Conservation (phyloP, 176 grass and related monocot genomes). For the Eragrostis curvula region DNA sequence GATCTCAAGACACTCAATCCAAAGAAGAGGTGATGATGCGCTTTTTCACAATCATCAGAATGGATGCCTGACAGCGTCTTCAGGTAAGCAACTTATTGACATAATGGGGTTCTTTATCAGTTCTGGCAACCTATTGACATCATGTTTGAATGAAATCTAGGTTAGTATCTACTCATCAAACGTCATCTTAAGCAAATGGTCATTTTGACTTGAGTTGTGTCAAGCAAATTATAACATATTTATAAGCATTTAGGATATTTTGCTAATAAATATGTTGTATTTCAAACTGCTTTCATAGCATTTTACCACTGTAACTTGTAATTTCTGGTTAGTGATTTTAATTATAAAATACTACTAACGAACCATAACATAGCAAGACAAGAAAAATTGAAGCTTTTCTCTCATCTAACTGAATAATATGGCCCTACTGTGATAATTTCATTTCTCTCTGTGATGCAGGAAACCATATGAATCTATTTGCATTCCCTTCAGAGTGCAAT, state of each 20-base stretch:
- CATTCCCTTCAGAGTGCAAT: slow-evolving; percentile 97
- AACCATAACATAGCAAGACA: too few species aligned
- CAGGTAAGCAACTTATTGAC: slow-evolving; percentile 24
- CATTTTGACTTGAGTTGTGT: not conserved
- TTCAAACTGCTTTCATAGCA: too few species aligned
- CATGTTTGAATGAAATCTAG: slow-evolving; percentile 3
- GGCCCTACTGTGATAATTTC: slow-evolving; percentile 5
- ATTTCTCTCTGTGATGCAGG: slow-evolving; percentile 48
- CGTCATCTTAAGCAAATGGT: not conserved
- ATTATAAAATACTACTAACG: too few species aligned
- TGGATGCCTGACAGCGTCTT: slow-evolving; percentile 38
- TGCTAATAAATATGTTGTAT: not conserved
- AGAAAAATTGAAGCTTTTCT: too few species aligned
- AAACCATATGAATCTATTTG: slow-evolving; percentile 78
- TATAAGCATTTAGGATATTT: not conserved
- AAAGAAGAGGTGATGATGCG: slow-evolving; percentile 64
- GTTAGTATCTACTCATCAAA: not conserved
- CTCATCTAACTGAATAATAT: not conserved
- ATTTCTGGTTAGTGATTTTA: too few species aligned
- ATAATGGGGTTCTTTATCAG: slow-evolving; percentile 12
- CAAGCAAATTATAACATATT: not conserved
- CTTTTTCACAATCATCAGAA: slow-evolving; percentile 40
- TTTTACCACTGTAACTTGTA: too few species aligned
- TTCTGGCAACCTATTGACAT: not conserved
- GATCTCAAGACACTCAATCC: slow-evolving; percentile 58